Base-by-base conservation (phyloP, 2,329 filamentous ascomycete genomes). In the Colletotrichum simmondsii region DNA sequence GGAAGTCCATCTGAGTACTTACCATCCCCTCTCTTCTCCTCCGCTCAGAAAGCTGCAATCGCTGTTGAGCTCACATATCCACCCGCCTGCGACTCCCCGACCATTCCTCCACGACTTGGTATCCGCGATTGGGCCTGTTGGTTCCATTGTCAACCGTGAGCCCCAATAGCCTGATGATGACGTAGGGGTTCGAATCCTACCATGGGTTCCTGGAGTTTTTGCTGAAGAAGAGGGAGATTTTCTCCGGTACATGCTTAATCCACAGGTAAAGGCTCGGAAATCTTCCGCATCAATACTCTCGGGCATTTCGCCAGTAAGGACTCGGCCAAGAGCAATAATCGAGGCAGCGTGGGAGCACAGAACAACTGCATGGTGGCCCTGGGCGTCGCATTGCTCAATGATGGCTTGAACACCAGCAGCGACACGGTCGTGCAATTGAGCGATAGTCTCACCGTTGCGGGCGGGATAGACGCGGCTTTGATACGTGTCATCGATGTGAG, bases 11-110 rank as follows among this genome's bases (percentile, higher is more conserved):
- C 89, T 11, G 32, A 35, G 32, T 35, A 35, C 32, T 81, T 78
- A 97, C 95, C 96, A 98, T 80, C 95, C 95, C 85, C 95, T 88
- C 83, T 98, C 96, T 77, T 93, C 92, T 8, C 96, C 96, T 67
- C 89, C 88, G 66, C 87, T 90, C 76, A 98, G 85, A 82, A 96
- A 97, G 72, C 89, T 92, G 79, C 95, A 98, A 81, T 98, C 94
- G 19, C 95, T 95, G 83, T 98, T 96, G 65, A 90, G 80, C 72
- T 91, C 88, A 79, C 95, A 95, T 53, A 90, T 87, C 96, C 96
- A 99, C 32, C 92, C 93, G 49, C 94, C 95, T 30, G 88, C 86
- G 52, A 95, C 89, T 24, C 92, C 93, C 26, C 83, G 86, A 0
- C 89, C 89, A 73, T 82, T 83, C 75, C 83, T 87, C 92, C 92